These are phyloP conservation scores for Xerocomellus chrysenteron DNA, from an alignment of 768 basidiomycete species.

Conservation along the genomic window DNA sequence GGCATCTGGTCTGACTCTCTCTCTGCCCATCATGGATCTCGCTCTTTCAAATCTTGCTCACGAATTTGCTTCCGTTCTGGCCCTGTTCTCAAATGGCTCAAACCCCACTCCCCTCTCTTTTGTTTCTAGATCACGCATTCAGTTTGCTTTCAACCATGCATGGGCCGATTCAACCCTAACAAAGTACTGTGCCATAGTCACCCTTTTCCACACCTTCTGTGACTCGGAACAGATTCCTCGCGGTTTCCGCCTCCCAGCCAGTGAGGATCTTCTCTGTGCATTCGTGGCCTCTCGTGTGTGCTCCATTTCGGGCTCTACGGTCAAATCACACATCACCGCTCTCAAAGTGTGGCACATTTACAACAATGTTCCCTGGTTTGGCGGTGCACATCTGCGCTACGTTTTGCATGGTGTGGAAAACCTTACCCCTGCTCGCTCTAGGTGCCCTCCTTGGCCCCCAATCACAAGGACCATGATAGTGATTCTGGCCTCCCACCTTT, in stretches of 20 bases:
- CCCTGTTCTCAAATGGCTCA: no score
- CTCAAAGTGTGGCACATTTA: not conserved
- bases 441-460: slow-evolving; percentile 16
- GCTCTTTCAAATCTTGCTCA: no score
- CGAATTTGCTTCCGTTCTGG: no score
- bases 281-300: not conserved
- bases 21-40: no score
- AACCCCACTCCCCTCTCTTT: no score
- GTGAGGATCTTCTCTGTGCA: not conserved
- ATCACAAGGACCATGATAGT: slow-evolving; percentile 22
- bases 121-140: no score
- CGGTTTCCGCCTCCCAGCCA: no score
- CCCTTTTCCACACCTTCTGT: no score
- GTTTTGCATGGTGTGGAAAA: not conserved
- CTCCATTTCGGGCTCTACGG: fast-evolving
- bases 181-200: no score
- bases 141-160: not conserved
- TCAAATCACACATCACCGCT: not conserved
- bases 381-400: not conserved
- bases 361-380: not conserved
- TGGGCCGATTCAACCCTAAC: no score
- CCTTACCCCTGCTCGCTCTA: not conserved
- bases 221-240: no score
- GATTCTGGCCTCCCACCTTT: not conserved
- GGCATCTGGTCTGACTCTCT: no score